phyloP scores from a whole-genome alignment of 140 eudicot species.

The Ambrosia hybrid region DNA sequence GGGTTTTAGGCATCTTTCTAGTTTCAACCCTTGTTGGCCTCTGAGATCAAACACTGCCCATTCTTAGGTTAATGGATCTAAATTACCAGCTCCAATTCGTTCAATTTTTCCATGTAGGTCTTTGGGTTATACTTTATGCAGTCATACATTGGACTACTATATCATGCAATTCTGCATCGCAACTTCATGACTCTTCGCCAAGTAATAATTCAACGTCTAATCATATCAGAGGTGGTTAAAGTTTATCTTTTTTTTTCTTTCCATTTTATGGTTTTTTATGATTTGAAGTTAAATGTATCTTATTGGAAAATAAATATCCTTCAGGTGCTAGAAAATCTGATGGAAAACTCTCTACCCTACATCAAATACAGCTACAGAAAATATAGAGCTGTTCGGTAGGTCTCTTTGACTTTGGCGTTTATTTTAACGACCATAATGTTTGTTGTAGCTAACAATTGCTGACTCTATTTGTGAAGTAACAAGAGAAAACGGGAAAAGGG shows the following conservation, averaged over 20 bases:
- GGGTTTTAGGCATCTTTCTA: not conserved
- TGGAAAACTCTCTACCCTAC: conserved; percentile 82
- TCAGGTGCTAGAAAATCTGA: conserved; percentile 79
- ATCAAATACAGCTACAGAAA: conserved; percentile 77
- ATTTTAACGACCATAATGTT: not conserved
- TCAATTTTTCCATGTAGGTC: conserved; percentile 44
- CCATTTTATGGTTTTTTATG: not conserved
- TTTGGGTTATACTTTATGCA: conserved; percentile 97
- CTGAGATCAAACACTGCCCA: no score
- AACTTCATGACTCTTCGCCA: conserved; percentile 83
- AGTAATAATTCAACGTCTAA: conserved; percentile 80
- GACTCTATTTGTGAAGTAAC: conserved; percentile 41
- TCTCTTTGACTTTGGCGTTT: conserved; percentile 6
- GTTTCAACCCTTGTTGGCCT: not conserved
- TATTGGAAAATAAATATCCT: conserved; percentile 13
- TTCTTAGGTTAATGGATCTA: no score
- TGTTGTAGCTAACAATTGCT: not conserved
- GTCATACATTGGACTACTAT: conserved; percentile 86
- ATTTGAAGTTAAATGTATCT: conserved; percentile 6
- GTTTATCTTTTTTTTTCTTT: not conserved
- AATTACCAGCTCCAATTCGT: not conserved
- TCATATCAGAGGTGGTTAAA: conserved; percentile 71
- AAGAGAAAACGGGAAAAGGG: conserved; percentile 61
- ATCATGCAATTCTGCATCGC: conserved; percentile 87
- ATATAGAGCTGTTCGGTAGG: conserved; percentile 72